Percentiles rank a stretch among this genome's conserved stretches.
Conservation (phyloP, 257 asterid genomes). For the Fraxinus anomala region DNA sequence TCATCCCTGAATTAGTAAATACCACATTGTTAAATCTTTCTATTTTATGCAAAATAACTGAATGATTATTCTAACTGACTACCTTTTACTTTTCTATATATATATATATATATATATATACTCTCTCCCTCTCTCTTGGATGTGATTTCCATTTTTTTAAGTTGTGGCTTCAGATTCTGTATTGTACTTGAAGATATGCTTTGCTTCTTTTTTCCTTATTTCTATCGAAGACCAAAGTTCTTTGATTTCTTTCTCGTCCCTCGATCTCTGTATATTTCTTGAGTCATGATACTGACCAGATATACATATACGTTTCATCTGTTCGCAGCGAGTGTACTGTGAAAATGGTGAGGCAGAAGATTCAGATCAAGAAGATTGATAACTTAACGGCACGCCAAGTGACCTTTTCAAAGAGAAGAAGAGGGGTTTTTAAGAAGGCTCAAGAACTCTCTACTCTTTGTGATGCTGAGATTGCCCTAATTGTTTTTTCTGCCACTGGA, state of each 20-base stretch:
- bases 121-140: too few species aligned
- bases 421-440: conserved; percentile 56
- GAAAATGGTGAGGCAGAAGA: conserved; percentile 75
- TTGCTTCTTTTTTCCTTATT: conserved; percentile 23
- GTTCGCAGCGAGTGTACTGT: background rate
- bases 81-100: too few species aligned
- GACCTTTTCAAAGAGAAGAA: conserved; percentile 70
- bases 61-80: too few species aligned
- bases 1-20: conserved; percentile 40
- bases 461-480: conserved; percentile 33
- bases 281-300: background rate
- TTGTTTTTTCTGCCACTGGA: conserved; percentile 47
- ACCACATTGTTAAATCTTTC: too few species aligned
- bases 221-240: conserved; percentile 7
- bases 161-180: conserved; percentile 33
- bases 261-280: conserved; percentile 14
- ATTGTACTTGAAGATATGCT: conserved; percentile 40
- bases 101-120: too few species aligned
- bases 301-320: background rate
- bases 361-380: conserved; percentile 79
- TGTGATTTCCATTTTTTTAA: background rate
- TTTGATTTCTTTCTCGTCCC: background rate
- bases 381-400: conserved; percentile 77
- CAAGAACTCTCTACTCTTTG: conserved; percentile 39
- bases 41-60: too few species aligned